A percentile compares a stretch with the other conserved stretches of the same genome.
These are phyloP conservation scores for Conoideocrella luteorostrata DNA, from an alignment of 2,329 filamentous ascomycete genomes.

Conservation along the genomic window DNA sequence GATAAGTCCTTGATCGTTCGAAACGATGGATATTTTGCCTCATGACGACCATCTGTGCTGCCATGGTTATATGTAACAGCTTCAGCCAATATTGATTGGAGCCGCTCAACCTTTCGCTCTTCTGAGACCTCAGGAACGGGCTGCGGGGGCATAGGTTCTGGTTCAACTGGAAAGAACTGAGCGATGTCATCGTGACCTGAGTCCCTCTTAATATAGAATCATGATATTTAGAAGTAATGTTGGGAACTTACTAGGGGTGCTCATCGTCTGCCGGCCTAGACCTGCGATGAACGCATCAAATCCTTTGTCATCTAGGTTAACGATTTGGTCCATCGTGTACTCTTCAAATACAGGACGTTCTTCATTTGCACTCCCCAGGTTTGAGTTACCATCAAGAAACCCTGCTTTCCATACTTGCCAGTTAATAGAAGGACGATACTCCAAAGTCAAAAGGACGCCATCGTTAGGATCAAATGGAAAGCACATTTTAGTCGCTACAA, in stretches of 20 bases:
- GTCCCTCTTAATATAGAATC: not conserved
- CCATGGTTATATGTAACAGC: constrained; percentile 11
- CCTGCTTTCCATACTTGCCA: constrained; percentile 64
- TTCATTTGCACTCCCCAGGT: constrained; percentile 1
- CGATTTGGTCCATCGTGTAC: constrained; percentile 56
- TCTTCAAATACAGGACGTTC: constrained; percentile 35
- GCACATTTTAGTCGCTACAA: constrained; percentile 71
- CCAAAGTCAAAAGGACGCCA: constrained; percentile 20
- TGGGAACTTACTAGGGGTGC: constrained; percentile 24
- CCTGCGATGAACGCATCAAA: constrained; percentile 59
- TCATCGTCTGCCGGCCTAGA: constrained; percentile 25
- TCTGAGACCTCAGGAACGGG: constrained; percentile 17
- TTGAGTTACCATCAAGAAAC: constrained; percentile 27
- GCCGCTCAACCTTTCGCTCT: constrained; percentile 18
- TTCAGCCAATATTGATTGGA: constrained; percentile 16
- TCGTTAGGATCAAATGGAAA: constrained; percentile 65
- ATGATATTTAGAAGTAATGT: not conserved
- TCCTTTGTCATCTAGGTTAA: constrained; percentile 52
- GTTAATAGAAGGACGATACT: constrained; percentile 39
- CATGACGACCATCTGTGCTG: not conserved
- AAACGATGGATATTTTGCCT: constrained; percentile 24
- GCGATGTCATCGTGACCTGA: constrained; percentile 23
- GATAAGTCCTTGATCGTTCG: constrained; percentile 25
- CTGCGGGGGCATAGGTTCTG: constrained; percentile 12
- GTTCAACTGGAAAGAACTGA: constrained; percentile 29